phyloP scores from a whole-genome alignment of 148 eudicot species.

The Spergularia bocconei region DNA sequence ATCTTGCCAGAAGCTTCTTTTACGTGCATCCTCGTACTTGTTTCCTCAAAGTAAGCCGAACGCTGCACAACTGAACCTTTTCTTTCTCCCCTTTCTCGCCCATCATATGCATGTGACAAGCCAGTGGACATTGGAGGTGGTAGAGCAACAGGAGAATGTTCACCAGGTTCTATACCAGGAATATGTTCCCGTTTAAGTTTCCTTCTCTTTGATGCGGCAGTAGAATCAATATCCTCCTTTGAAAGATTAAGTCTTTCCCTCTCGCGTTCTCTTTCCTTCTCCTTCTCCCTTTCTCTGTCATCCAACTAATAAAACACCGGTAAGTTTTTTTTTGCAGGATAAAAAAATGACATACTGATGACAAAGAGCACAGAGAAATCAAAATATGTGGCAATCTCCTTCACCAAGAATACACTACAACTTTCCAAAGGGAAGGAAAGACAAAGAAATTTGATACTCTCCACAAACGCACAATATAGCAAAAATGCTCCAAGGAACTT shows the following conservation, averaged over 20 bases:
- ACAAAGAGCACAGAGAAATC: not conserved
- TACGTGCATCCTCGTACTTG: slow-evolving; percentile 64
- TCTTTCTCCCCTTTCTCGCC: slow-evolving; percentile 81
- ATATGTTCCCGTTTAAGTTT: slow-evolving; percentile 88
- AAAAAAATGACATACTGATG: not conserved
- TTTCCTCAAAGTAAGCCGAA: slow-evolving; percentile 68
- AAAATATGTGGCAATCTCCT: not conserved
- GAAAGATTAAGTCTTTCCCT: slow-evolving; percentile 52
- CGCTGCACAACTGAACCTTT: slow-evolving; percentile 69
- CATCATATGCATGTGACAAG: slow-evolving; percentile 65
- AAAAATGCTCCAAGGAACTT: no score
- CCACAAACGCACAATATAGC: no score
- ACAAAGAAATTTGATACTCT: no score
- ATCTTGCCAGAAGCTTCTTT: slow-evolving; percentile 76
- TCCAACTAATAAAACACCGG: slow-evolving; percentile 49
- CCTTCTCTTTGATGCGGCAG: slow-evolving; percentile 76
- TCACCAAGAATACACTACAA: not conserved
- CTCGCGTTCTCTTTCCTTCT: slow-evolving; percentile 47
- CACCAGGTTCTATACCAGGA: slow-evolving; percentile 70
- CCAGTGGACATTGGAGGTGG: slow-evolving; percentile 53
- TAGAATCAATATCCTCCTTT: slow-evolving; percentile 77
- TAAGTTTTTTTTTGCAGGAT: not conserved
- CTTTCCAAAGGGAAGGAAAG: not conserved
- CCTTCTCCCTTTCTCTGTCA: slow-evolving; percentile 68
- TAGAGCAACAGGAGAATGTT: slow-evolving; percentile 66